Conservation (phyloP, 2,329 filamentous ascomycete species). For the Hypoxylon sp. region DNA sequence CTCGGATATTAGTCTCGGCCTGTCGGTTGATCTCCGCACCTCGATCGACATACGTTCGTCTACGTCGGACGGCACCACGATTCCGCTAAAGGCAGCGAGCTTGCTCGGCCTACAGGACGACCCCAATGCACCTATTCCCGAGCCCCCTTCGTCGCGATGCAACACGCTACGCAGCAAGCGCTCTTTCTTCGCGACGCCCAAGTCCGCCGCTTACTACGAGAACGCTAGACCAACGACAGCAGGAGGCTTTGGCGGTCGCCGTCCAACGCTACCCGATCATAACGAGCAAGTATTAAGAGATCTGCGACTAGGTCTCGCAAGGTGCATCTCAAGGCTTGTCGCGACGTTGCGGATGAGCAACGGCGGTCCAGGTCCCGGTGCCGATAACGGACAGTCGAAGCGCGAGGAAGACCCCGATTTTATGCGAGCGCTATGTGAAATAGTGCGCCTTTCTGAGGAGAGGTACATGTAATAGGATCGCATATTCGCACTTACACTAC, state of each 20-base stretch:
- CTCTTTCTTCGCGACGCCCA: conserved; percentile 38
- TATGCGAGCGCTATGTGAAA: conserved; percentile 60
- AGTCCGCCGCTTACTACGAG: conserved; percentile 27
- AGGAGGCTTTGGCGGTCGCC: conserved; percentile 29
- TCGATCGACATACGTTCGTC: conserved; percentile 43
- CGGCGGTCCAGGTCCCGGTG: background rate
- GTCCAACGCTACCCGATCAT: conserved; percentile 32
- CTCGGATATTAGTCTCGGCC: conserved; percentile 33
- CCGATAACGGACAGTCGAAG: conserved; percentile 34
- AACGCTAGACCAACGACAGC: conserved; percentile 39
- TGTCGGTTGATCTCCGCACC: conserved; percentile 32
- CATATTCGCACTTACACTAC: background rate
- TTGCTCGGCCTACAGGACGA: conserved; percentile 63
- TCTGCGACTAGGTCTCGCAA: conserved; percentile 65
- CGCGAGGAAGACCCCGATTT: conserved; percentile 56
- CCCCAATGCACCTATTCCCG: conserved; percentile 40
- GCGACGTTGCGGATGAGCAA: conserved; percentile 60
- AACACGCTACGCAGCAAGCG: conserved; percentile 44
- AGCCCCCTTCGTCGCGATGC: conserved; percentile 37
- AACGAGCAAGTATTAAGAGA: conserved; percentile 51
- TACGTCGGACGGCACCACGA: conserved; percentile 44
- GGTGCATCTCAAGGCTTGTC: conserved; percentile 67
- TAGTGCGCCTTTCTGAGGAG: conserved; percentile 61
- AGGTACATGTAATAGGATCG: conserved; percentile 37
- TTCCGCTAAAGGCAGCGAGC: conserved; percentile 63